Conservation (phyloP, 768 basidiomycete genomes). For the Xerocomellus amylosporus region DNA sequence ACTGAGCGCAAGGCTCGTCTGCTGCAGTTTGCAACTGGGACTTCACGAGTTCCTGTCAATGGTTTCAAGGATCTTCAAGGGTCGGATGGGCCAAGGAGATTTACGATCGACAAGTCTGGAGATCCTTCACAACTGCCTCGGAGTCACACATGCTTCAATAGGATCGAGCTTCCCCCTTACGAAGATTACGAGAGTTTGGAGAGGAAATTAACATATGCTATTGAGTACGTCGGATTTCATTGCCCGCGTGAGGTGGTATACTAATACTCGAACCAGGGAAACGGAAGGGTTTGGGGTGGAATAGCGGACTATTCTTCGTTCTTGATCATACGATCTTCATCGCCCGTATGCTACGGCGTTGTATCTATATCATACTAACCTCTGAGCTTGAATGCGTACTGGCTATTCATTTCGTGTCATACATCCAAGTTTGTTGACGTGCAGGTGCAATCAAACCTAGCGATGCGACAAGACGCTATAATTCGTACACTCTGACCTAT, state of each 20-base stretch:
- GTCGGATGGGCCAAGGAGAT: conserved; percentile 86
- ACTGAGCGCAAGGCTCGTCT: conserved; percentile 83
- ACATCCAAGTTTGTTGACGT: not conserved
- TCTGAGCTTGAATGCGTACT: not conserved
- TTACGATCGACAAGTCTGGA: conserved; percentile 94
- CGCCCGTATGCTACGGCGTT: not conserved
- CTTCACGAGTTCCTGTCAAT: conserved; percentile 83
- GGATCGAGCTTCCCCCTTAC: conserved; percentile 86
- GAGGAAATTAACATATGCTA: conserved; percentile 78
- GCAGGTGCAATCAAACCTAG: not conserved
- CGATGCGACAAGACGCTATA: conserved; percentile 1
- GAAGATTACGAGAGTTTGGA: conserved; percentile 85
- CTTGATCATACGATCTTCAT: conserved; percentile 6
- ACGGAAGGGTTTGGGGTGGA: conserved; percentile 76
- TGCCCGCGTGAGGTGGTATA: not conserved
- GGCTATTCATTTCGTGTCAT: not conserved
- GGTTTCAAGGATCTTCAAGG: conserved; percentile 96
- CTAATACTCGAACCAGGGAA: conserved; percentile 45
- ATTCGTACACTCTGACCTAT: conserved; percentile 1
- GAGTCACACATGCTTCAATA: conserved; percentile 93
- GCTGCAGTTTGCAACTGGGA: conserved; percentile 86
- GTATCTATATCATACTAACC: conserved; percentile 17
- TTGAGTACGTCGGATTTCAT: conserved; percentile 55
- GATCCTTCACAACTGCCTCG: conserved; percentile 85
- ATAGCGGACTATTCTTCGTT: conserved; percentile 25